These are phyloP conservation scores for Nicotiana benthamiana DNA, from an alignment of 257 asterid genomes.

Conservation along the genomic window DNA sequence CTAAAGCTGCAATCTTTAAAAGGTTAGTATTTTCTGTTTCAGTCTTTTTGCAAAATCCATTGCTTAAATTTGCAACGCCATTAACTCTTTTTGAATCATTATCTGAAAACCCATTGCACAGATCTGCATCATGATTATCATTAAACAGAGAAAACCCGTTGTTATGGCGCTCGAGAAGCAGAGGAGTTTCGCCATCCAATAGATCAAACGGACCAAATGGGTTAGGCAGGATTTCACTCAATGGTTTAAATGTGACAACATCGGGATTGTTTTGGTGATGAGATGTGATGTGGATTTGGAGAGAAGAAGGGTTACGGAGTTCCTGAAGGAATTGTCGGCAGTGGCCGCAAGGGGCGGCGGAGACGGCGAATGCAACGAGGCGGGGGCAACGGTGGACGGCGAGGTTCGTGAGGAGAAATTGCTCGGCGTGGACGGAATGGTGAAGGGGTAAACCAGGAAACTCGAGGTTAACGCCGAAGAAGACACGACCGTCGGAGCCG, in stretches of 20 bases:
- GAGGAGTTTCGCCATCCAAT: conserved; percentile 51
- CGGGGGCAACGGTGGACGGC: conserved; percentile 46
- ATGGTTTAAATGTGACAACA: conserved; percentile 30
- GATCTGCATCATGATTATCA: conserved; percentile 8
- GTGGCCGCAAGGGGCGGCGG: conserved; percentile 97
- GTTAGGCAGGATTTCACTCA: conserved; percentile 42
- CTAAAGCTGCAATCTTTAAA: conserved; percentile 41
- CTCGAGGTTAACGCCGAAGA: conserved; percentile 76
- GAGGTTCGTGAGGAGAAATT: conserved; percentile 64
- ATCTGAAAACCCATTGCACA: conserved; percentile 31
- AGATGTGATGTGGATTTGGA: conserved; percentile 44
- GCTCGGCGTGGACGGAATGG: conserved; percentile 90
- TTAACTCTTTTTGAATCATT: neutral
- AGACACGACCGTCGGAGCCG: conserved; percentile 83
- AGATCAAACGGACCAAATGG: conserved; percentile 86
- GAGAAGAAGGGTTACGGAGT: conserved; percentile 47
- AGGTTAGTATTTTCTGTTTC: conserved; percentile 12
- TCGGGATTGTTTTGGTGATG: conserved; percentile 9
- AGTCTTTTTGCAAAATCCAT: conserved; percentile 23
- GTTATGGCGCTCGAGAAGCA: conserved; percentile 53
- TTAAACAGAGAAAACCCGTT: conserved; percentile 25
- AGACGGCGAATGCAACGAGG: conserved; percentile 60
- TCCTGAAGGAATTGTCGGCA: conserved; percentile 93
- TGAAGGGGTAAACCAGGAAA: conserved; percentile 75
- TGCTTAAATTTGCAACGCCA: conserved; percentile 5